phyloP scores from a whole-genome alignment of 371 early-diverging fungal species.

The Mortierella sp. region DNA sequence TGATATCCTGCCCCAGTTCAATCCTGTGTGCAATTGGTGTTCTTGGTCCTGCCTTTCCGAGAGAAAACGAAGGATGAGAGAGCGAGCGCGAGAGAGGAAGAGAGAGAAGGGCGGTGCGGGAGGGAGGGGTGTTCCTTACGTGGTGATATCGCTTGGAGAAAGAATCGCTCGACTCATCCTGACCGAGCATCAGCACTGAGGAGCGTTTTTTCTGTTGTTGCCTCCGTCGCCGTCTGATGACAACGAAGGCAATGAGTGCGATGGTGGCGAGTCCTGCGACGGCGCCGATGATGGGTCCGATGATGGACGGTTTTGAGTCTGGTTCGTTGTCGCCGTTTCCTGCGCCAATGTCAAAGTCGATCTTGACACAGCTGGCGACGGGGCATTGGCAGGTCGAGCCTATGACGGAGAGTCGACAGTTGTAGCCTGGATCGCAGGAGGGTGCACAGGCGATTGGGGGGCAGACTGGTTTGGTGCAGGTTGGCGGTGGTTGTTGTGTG shows the following conservation, averaged over 20 bases:
- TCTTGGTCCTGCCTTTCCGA: not conserved
- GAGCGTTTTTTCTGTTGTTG: conserved; percentile 5
- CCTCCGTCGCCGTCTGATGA: conserved; percentile 31
- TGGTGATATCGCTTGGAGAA: conserved; percentile 39
- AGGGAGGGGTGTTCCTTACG: conserved; percentile 39
- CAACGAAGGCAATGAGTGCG: conserved; percentile 23
- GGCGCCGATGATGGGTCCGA: conserved; percentile 45
- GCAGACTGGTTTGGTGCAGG: conserved; percentile 19
- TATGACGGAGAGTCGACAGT: conserved; percentile 25
- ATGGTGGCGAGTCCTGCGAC: conserved; percentile 31
- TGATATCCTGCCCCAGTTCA: too few relatives aligned
- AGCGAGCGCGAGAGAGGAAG: conserved; percentile 3
- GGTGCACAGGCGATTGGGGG: conserved; percentile 11
- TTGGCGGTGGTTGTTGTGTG: not conserved
- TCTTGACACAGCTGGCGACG: conserved; percentile 28
- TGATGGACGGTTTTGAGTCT: conserved; percentile 9
- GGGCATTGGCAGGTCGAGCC: conserved; percentile 26
- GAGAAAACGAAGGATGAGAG: not conserved
- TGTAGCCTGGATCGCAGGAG: conserved; percentile 14
- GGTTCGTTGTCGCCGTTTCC: conserved; percentile 13
- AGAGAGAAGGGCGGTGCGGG: not conserved
- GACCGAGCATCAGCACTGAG: conserved; percentile 21
- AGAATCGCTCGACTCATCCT: conserved; percentile 43
- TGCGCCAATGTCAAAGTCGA: conserved; percentile 29
- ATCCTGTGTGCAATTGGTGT: not conserved